phyloP scores from a whole-genome alignment of 169 alveolate genomes.

The Eimeria zaria region DNA sequence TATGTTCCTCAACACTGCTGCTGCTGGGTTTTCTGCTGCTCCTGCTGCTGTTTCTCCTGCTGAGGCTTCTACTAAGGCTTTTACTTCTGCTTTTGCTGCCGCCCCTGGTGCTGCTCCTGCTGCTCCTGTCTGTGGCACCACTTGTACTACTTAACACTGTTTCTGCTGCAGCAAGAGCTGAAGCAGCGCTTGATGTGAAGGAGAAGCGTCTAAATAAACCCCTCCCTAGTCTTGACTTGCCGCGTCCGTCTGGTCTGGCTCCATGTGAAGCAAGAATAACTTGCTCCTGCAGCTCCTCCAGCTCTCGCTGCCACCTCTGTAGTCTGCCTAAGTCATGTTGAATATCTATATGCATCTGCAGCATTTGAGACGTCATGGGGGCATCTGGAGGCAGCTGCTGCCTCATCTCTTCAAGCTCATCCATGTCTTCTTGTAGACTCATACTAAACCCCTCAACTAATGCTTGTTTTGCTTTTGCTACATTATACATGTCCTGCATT shows the following conservation, averaged over 20 bases:
- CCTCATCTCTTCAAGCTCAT: not conserved
- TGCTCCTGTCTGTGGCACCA: not conserved
- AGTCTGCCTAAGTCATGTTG: not conserved
- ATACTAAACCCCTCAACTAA: too few relatives aligned
- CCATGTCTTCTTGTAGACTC: not conserved
- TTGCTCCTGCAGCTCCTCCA: not conserved
- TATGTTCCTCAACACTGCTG: not conserved
- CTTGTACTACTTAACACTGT: not conserved
- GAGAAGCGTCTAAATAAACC: not conserved
- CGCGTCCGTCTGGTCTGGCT: not conserved
- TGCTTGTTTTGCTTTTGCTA: too few relatives aligned
- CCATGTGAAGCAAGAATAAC: not conserved
- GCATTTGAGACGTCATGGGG: not conserved
- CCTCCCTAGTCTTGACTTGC: not conserved
- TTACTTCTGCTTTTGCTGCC: not conserved
- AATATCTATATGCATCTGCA: not conserved
- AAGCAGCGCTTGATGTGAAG: not conserved
- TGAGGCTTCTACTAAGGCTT: not conserved
- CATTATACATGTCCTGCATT: too few relatives aligned
- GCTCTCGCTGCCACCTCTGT: not conserved
- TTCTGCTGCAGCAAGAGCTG: not conserved
- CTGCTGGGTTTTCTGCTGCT: not conserved
- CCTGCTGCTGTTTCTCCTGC: not conserved
- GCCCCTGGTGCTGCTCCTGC: conserved; percentile 19
- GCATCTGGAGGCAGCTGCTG: not conserved